Base-by-base conservation (phyloP, 768 basidiomycete genomes). In the Royoungia palumana region DNA sequence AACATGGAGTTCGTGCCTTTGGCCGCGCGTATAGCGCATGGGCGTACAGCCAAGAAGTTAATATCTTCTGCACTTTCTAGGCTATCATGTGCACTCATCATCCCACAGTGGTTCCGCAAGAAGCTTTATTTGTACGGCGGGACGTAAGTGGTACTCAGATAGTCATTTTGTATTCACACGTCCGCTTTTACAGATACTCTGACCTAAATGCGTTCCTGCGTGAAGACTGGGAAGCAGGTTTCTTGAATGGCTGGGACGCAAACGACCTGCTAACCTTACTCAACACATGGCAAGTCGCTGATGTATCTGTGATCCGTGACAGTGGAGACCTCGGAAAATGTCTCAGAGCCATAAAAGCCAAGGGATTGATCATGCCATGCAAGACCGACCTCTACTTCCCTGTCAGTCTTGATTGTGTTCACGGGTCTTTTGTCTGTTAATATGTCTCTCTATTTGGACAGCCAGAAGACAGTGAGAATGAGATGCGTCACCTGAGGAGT, bases 321-420 rank as follows among this genome's bases (percentile, higher is more conserved):
- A 65, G 65, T 0, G 75, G 75, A 14, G 66, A 78, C 54, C 65
- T 79, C 22, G 62, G 49, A 32, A 69, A 64, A 28, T 68, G 69
- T 41, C 57, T 82, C 46, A 53, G 59, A 2, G 60, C 57, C 16
- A 77, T 80, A 63, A 75, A 74, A 51, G 78, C 79, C 4, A 75
- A 70, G 48, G 79, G 78, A 4, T 54, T 82, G 36, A 74, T 81
- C 40, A 79, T 82, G 78, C 80, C 81, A 5, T 75, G 73, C 54
- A 79, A 78, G 66, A 80, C 77, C 1, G 81, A 82, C 52, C 60
- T 82, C 34, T 80, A 81, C 59, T 82, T 82, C 60, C 69, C 81
- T 17, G 77, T 79, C 47, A 35, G 55, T 47, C n/a, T 25, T 20
- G 37, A 35, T 35, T 19, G 22, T 1, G 16, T 21, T 5, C 17